These are phyloP conservation scores for Emericellopsis atlantica DNA, from an alignment of 2,329 filamentous ascomycete genomes.

Conservation along the genomic window DNA sequence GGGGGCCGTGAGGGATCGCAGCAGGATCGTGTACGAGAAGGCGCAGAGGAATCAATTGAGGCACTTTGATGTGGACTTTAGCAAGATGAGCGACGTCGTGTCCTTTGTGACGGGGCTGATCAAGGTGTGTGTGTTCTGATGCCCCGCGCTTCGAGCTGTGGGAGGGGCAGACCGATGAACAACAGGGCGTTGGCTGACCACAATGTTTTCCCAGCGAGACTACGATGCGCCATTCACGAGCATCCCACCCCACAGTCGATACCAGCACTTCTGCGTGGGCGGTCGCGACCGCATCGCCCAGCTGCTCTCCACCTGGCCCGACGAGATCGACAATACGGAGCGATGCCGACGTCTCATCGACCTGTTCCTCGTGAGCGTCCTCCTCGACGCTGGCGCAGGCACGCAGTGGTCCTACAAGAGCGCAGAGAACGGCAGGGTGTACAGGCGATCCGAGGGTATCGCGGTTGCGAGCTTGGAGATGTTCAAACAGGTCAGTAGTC, in stretches of 20 bases:
- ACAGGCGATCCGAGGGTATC: conserved; percentile 76
- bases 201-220: conserved; percentile 28
- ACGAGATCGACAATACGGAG: conserved; percentile 57
- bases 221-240: conserved; percentile 39
- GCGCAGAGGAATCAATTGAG: conserved; percentile 64
- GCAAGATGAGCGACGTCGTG: conserved; percentile 73
- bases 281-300: conserved; percentile 62
- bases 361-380: conserved; percentile 66
- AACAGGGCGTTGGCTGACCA: conserved; percentile 3
- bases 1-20: conserved; percentile 73
- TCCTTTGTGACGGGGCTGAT: conserved; percentile 86
- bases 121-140: conserved; percentile 50
- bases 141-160: neutral
- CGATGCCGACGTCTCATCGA: conserved; percentile 65
- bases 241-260: conserved; percentile 79
- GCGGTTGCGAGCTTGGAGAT: conserved; percentile 71
- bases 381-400: conserved; percentile 81
- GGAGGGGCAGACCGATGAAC: neutral
- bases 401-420: conserved; percentile 89
- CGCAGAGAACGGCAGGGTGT: conserved; percentile 71
- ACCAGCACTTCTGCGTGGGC: conserved; percentile 77
- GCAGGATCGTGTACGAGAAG: conserved; percentile 60
- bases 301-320: conserved; percentile 57
- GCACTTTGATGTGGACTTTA: conserved; percentile 82
- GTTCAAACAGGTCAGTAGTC: conserved; percentile 59